phyloP scores from a whole-genome alignment of 2,329 filamentous ascomycete species.

The Exophiala lecanii-corni region DNA sequence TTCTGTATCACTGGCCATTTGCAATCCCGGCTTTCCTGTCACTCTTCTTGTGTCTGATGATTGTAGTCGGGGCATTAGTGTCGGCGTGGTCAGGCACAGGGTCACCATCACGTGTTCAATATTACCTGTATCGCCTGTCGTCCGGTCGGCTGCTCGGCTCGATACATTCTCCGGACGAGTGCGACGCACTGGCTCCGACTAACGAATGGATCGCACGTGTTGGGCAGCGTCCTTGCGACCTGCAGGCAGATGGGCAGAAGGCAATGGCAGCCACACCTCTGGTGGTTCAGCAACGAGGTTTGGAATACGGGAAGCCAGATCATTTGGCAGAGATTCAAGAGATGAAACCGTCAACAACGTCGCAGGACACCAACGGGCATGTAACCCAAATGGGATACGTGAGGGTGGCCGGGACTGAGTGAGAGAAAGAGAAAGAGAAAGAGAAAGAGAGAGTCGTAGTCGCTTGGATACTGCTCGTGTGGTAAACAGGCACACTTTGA shows the following conservation, averaged over 20 bases:
- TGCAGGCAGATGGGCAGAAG: neutral
- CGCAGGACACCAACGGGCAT: neutral
- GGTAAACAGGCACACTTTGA: too few relatives aligned
- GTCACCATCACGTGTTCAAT: conserved; percentile 9
- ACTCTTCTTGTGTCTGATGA: conserved; percentile 36
- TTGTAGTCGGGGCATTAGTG: conserved; percentile 33
- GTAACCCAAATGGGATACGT: neutral
- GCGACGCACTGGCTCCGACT: conserved; percentile 13
- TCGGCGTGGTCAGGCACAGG: conserved; percentile 33
- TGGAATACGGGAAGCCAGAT: neutral
- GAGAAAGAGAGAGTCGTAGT: too few relatives aligned
- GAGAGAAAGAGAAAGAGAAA: too few relatives aligned
- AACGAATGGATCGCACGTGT: conserved; percentile 19
- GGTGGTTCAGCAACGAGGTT: too few relatives aligned
- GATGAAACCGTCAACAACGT: neutral
- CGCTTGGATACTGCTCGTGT: too few relatives aligned
- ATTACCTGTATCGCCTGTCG: conserved; percentile 18
- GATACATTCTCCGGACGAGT: conserved; percentile 12
- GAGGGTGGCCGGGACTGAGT: neutral
- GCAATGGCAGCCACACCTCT: too few relatives aligned
- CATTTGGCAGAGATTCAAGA: neutral
- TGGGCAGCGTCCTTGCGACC: conserved; percentile 7
- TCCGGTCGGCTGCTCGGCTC: conserved; percentile 13
- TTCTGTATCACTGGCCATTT: conserved; percentile 33
- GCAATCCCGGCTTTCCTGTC: conserved; percentile 33